Base-by-base conservation (phyloP, 495 filamentous ascomycete species). In the Bathelium albidoporum region DNA sequence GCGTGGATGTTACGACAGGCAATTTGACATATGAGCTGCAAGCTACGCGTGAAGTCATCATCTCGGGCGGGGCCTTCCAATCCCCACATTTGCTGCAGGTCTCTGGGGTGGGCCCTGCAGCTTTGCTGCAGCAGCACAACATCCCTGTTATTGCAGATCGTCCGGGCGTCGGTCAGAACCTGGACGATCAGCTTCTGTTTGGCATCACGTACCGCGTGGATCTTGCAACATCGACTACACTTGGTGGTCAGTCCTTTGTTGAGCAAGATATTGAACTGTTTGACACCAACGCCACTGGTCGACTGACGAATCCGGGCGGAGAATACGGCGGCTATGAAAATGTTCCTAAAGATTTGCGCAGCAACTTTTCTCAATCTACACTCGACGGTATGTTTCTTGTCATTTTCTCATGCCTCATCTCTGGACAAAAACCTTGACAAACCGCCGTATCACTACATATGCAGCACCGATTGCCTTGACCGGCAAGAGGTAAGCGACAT, bases 1-100 rank as follows among this genome's bases (percentile, higher is more conserved):
- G 80, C 3, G 79, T 84, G 0, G 12, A 60, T 5, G 81, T 83
- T 18, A 62, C 73, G 4, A 68, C 75, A 59, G 59, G 55, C 2
- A 59, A 69, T 0, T 22, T 74, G n/a, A 61, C 72, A 14, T 80
- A 75, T 71, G 76, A 66, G 3, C 67, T 82, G 1, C 63, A 45
- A 2, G 81, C 82, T 10, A 70, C 61, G 1, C 77, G 78, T 55
- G 83, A 86, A 68, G 78, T 87, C 55, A 83, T 87, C 49, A 29
- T 86, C 0, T 80, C 82, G 1, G 80, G 81, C 3, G 83, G 83
- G 4, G 75, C 66, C n/a, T 70, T 59, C 49, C 26, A 45, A 61
- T 69, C 68, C 1, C 68, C 61, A 11, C 62, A 71, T 62, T 28
- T 68, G 36, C 60, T 72, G 1, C 65, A 70, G 65, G 67, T 73